Base-by-base conservation (phyloP, 2,329 filamentous ascomycete species). In the Colletotrichum chrysophilum region DNA sequence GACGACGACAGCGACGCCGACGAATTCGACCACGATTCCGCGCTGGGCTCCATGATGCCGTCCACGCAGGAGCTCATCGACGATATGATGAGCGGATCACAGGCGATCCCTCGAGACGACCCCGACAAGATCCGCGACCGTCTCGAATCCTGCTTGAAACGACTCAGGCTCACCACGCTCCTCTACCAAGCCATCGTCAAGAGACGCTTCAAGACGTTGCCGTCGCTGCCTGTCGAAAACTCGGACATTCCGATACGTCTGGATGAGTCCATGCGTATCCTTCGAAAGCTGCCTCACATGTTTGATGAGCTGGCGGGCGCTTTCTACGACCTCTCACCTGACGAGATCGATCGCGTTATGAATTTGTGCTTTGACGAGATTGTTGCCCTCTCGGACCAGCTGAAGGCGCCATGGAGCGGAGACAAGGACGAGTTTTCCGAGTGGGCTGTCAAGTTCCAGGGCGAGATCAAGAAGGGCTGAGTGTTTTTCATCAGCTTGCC, bases 351-450 rank as follows among this genome's bases (percentile, higher is more conserved):
- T 79, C 82, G 83, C 8, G 85, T 85, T 26, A 89, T 95, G 85
- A 87, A 90, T 6, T 86, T 88, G 55, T 93, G 93, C 79, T 91
- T 93, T 75, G 85, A 87, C 2, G 89, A 92, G 66, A 92, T 93
- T 0, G 89, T 90, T 78, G 86, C 84, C 1, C 90, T 89, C 0
- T 88, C 90, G 0, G 88, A 91, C 71, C 81, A 93, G 64, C 83
- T 95, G 14, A 86, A 86, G 66, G 85, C 87, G 74, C 87, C 88
- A 24, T 96, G 94, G 94, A 84, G 89, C 4, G 93, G 89, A 0
- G 84, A 89, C 62, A 88, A 90, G 21, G 96, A 98, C 80, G 94
- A 94, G 80, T 98, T 97, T 81, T 94, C 93, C 0, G 87, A 90
- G 18, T 98, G 96, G 96, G 91, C 89, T n/a, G 87, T 86, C 13